Percentiles rank a stretch among this genome's conserved stretches.
These are phyloP conservation scores for Boletus reticulatus DNA, from an alignment of 768 basidiomycete genomes.

Conservation along the genomic window DNA sequence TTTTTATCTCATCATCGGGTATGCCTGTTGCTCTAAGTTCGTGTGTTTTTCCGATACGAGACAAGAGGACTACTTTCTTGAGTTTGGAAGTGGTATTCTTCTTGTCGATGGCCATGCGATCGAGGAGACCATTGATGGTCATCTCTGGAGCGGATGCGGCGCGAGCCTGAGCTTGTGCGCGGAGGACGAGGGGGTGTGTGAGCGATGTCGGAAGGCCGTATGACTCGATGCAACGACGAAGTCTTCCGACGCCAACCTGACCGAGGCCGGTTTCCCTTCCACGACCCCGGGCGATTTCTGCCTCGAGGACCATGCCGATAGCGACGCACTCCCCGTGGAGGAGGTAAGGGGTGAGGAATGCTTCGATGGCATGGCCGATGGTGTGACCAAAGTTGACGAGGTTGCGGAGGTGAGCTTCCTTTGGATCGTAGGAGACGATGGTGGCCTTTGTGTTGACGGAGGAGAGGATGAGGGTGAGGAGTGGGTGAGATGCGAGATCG, in stretches of 20 bases:
- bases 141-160: conserved; percentile 20
- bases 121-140: conserved; percentile 77
- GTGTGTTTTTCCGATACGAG: conserved; percentile 86
- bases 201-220: conserved; percentile 89
- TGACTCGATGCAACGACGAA: conserved; percentile 82
- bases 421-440: conserved; percentile 96
- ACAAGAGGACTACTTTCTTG: conserved; percentile 93
- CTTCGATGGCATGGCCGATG: conserved; percentile 98
- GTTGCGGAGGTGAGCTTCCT: conserved; percentile 94
- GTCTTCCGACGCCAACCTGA: conserved; percentile 90
- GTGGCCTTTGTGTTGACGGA: conserved; percentile 96
- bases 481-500: conserved; percentile 80
- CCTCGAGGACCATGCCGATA: conserved; percentile 96
- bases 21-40: conserved; percentile 91
- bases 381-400: conserved; percentile 99
- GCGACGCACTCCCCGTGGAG: conserved; percentile 97
- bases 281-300: conserved; percentile 85
- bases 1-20: conserved; percentile 74
- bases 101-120: conserved; percentile 97
- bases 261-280: conserved; percentile 62
- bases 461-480: conserved; percentile 88
- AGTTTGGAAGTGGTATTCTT: conserved; percentile 84
- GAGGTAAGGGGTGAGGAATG: conserved; percentile 87
- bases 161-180: conserved; percentile 16
- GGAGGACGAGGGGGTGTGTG: conserved; percentile 68